phyloP scores from a whole-genome alignment of 768 basidiomycete species.

The Hericium rajendrae region DNA sequence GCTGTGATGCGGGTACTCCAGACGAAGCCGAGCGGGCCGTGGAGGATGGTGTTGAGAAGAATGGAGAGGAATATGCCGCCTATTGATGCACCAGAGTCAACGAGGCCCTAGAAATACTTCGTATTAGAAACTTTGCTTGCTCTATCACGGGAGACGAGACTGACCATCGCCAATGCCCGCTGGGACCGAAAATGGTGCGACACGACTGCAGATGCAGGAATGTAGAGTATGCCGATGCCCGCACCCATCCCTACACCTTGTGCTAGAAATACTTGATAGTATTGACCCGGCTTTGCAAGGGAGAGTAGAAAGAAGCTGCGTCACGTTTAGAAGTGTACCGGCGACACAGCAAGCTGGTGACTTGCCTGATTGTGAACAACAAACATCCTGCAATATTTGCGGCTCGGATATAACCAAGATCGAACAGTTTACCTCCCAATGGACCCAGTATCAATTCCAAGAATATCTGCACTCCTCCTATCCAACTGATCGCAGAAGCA shows the following conservation, averaged over 20 bases:
- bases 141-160: not conserved
- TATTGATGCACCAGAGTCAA: not conserved
- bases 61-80: conserved; percentile 1
- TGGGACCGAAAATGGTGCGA: not conserved
- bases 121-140: not conserved
- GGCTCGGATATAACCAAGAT: not conserved
- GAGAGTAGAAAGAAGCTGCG: not conserved
- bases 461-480: not conserved
- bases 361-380: not conserved
- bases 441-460: not conserved
- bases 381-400: not conserved
- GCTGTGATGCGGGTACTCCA: not conserved
- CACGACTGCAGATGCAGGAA: not conserved
- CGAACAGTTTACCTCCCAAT: not conserved
- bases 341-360: too few relatives aligned
- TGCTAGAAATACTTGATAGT: not conserved
- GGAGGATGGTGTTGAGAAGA: not conserved
- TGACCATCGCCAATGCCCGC: not conserved
- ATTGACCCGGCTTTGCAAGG: not conserved
- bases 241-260: conserved; percentile 2
- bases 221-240: not conserved
- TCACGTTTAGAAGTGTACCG: not conserved
- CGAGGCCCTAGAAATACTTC: not conserved
- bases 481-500: not conserved
- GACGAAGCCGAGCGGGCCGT: not conserved